Evolutionary conservation across 2,329 filamentous ascomycete species (phyloP), one percentile per base, ranked within the genome.

Genomic region (Harringtonia lauricola): DNA sequence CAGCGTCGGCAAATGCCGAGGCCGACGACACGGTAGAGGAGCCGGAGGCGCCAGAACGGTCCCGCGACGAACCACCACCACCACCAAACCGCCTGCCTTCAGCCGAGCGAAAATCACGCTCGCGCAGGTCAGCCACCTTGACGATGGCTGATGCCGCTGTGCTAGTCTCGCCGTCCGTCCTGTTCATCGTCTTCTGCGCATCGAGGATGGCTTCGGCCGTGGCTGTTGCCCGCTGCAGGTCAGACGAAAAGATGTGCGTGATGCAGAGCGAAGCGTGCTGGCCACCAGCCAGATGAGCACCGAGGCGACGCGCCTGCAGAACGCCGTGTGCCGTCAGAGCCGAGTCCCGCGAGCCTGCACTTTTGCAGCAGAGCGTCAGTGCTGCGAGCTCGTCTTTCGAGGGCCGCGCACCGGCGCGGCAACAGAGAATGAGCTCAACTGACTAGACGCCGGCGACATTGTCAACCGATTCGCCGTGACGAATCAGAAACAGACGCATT

Each of bases 401-500:
- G n/a, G n/a, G n/a, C n/a, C n/a, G n/a, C n/a, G n/a, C n/a, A n/a
- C n/a, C n/a, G n/a, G n/a, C n/a, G n/a, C n/a, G n/a, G n/a, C n/a
- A n/a, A 26, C 10, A n/a, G 31, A 22, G 54, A 51, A 44, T 47
- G 47, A 74, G 55, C 69, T 33, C 13, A n/a, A 6, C 50, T 51
- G 41, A 86, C 82, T 84, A 89, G 47, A 86, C 64, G 43, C 80
- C 75, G 34, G 82, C 83, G 46, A 92, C 82, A 60, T 95, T 95
- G 64, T 95, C 85, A 51, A 94, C 84, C 15, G 86, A 90, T 66
- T 95, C 88, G 57, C 82, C 88, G 69, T 95, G 88, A 45, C 88
- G 81, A 55, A 94, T 78, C 54, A 95, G 72, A 55, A 88, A 79
- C 44, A 95, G 61, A 56, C 71, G 72, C 74, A 83, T 36, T 14